Percentiles rank a stretch among this genome's conserved stretches.
phyloP scores from a whole-genome alignment of 306 rosid genomes.

The Vachellia pachyceras region DNA sequence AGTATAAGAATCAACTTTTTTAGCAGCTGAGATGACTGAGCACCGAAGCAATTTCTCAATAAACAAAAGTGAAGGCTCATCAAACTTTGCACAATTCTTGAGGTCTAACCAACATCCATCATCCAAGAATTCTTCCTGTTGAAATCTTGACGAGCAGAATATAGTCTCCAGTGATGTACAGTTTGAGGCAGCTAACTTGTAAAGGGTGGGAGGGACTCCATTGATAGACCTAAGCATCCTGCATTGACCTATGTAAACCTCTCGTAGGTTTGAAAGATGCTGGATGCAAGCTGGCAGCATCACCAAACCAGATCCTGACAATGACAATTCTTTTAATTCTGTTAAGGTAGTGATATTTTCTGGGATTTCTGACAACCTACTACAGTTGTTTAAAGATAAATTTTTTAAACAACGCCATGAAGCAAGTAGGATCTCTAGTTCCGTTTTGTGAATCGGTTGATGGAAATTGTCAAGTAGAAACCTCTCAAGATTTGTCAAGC shows the following conservation, averaged over 20 bases:
- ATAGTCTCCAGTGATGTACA: not conserved
- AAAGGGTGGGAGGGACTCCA: not conserved
- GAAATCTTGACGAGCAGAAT: not conserved
- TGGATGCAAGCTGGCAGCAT: not conserved
- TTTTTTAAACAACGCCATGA: not conserved
- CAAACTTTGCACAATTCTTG: not conserved
- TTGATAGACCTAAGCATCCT: not conserved
- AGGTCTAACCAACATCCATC: not conserved
- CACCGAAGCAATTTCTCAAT: not conserved
- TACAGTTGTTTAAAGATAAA: not conserved
- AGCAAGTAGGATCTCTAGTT: not conserved
- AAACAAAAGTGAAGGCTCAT: not conserved
- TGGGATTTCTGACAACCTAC: not conserved
- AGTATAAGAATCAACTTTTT: not conserved
- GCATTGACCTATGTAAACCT: rapidly evolving
- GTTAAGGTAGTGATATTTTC: too few species aligned
- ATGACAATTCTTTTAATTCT: too few species aligned
- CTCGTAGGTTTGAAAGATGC: not conserved
- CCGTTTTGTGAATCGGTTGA: not conserved
- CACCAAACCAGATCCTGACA: not conserved
- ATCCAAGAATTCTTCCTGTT: not conserved
- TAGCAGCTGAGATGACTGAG: not conserved
- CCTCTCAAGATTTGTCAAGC: not conserved
- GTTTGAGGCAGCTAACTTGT: not conserved
- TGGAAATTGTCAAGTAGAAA: not conserved